These are phyloP conservation scores for Endothia cerciana DNA, from an alignment of 2,329 filamentous ascomycete genomes.

Conservation along the genomic window DNA sequence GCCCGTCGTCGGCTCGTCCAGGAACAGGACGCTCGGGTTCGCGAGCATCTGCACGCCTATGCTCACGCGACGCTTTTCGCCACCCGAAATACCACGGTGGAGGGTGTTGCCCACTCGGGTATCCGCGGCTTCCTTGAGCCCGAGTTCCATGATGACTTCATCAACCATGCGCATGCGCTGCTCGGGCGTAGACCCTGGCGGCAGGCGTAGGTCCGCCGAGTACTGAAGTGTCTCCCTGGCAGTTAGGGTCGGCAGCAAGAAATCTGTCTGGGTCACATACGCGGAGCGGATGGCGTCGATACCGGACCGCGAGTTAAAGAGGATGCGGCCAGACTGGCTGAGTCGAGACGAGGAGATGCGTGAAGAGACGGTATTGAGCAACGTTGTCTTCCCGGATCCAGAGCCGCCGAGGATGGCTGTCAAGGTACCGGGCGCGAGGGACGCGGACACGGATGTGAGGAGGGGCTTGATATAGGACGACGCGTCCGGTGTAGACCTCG, in stretches of 20 bases:
- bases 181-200: slow-evolving; percentile 60
- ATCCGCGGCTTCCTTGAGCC: slow-evolving; percentile 76
- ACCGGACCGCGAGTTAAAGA: slow-evolving; percentile 63
- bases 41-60: slow-evolving; percentile 80
- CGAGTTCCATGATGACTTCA: slow-evolving; percentile 75
- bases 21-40: slow-evolving; percentile 76
- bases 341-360: slow-evolving; percentile 62
- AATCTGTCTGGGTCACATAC: slow-evolving; percentile 78
- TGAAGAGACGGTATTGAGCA: slow-evolving; percentile 73
- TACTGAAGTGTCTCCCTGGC: slow-evolving; percentile 77
- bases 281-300: slow-evolving; percentile 54
- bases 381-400: slow-evolving; percentile 73
- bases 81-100: slow-evolving; percentile 77
- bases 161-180: slow-evolving; percentile 70
- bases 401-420: slow-evolving; percentile 78
- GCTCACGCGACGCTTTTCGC: slow-evolving; percentile 76
- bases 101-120: slow-evolving; percentile 73
- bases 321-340: slow-evolving; percentile 56
- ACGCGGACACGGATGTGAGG: slow-evolving; percentile 65
- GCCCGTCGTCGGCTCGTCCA: slow-evolving; percentile 80
- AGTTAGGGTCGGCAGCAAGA: slow-evolving; percentile 73
- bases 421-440: slow-evolving; percentile 66
- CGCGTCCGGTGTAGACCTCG: slow-evolving; percentile 38
- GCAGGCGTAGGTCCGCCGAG: slow-evolving; percentile 72
- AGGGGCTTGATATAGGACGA: slow-evolving; percentile 53